Conservation (phyloP, 306 rosid genomes). For the Geum urbanum region DNA sequence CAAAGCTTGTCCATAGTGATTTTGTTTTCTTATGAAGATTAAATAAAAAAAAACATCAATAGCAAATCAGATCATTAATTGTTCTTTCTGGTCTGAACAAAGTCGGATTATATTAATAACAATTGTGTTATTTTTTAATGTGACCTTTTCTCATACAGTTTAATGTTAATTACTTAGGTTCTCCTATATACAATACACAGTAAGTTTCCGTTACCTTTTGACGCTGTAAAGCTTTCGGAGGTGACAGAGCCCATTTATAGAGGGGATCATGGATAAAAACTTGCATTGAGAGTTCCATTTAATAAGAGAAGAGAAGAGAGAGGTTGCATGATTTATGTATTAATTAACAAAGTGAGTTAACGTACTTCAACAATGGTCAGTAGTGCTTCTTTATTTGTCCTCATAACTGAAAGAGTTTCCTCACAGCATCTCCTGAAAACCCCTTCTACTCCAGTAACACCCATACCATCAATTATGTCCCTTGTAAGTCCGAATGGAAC, state of each 20-base stretch:
- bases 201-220: conserved; percentile 58
- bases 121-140: too few species aligned
- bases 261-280: conserved; percentile 97
- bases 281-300: conserved; percentile 38
- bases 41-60: too few species aligned
- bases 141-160: too few species aligned
- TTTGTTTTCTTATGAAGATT: too few species aligned
- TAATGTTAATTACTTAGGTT: too few species aligned
- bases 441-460: conserved; percentile 87
- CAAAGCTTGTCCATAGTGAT: background rate
- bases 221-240: conserved; percentile 94
- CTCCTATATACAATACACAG: too few species aligned
- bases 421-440: conserved; percentile 95
- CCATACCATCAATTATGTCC: conserved; percentile 95
- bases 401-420: conserved; percentile 93
- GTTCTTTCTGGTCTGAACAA: too few species aligned
- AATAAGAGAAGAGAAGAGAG: conserved; percentile 14
- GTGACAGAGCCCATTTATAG: conserved; percentile 94
- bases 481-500: conserved; percentile 93
- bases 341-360: background rate
- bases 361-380: conserved; percentile 83
- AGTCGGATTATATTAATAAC: too few species aligned
- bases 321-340: conserved; percentile 11
- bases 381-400: conserved; percentile 88
- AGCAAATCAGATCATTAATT: too few species aligned